phyloP scores from a whole-genome alignment of 192 early-diverging fungal species.

The Nowakowskiella sp. region DNA sequence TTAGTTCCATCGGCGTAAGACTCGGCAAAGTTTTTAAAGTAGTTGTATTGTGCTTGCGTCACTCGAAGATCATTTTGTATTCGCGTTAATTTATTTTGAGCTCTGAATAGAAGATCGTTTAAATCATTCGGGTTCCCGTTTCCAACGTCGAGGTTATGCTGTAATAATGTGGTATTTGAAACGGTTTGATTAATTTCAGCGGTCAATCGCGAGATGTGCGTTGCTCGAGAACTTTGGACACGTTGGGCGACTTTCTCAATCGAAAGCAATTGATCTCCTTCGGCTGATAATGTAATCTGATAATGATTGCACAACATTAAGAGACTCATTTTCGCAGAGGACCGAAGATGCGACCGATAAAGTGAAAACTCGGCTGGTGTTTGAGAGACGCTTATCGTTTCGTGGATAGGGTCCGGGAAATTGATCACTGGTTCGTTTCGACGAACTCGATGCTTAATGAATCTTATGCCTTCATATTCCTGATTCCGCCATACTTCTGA shows the following conservation, averaged over 20 bases:
- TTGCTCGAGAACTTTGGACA: slow-evolving; percentile 7
- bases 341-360: not conserved
- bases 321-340: not conserved
- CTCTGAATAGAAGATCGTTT: too few species aligned
- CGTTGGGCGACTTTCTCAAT: slow-evolving; percentile 12
- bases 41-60: slow-evolving; percentile 16
- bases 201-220: not conserved
- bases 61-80: not conserved
- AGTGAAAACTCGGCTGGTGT: slow-evolving; percentile 9
- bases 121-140: too few species aligned
- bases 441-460: slow-evolving; percentile 11
- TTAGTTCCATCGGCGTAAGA: not conserved
- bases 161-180: too few species aligned
- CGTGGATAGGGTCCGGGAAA: slow-evolving; percentile 11
- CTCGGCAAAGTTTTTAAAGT: slow-evolving; percentile 15
- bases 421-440: slow-evolving; percentile 15
- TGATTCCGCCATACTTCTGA: too few species aligned
- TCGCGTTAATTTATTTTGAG: not conserved
- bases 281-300: slow-evolving; percentile 11
- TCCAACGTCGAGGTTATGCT: too few species aligned
- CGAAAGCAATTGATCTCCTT: not conserved
- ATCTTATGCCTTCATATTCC: not conserved
- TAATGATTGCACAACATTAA: slow-evolving; percentile 19
- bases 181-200: too few species aligned
- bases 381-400: slow-evolving; percentile 11